Evolutionary conservation across 208 protist species (phyloP).

Genomic region (Trypanosoma grayi): DNA sequence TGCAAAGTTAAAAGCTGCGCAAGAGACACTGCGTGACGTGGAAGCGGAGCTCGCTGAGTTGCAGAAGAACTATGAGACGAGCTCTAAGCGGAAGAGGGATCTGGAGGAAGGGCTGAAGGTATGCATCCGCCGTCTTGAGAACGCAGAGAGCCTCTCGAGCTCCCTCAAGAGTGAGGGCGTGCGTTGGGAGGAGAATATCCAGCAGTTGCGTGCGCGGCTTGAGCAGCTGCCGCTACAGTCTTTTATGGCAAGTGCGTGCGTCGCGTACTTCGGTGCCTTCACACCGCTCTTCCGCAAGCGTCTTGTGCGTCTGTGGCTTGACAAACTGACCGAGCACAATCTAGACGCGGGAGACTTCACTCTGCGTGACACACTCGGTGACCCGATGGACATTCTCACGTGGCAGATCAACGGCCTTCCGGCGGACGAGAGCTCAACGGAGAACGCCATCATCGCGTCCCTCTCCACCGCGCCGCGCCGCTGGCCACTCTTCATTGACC

Average conservation of each 20-base stretch:
- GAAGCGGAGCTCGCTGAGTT: slow-evolving; percentile 91
- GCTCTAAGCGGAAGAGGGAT: slow-evolving; percentile 87
- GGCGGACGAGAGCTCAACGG: slow-evolving; percentile 95
- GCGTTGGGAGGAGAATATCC: slow-evolving; percentile 93
- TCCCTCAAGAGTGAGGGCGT: slow-evolving; percentile 93
- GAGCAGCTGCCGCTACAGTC: slow-evolving; percentile 90
- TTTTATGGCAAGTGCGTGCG: slow-evolving; percentile 93
- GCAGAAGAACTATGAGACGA: slow-evolving; percentile 86
- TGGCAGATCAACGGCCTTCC: slow-evolving; percentile 97
- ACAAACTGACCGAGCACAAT: slow-evolving; percentile 38
- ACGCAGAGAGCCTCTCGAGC: slow-evolving; percentile 94
- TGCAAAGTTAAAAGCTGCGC: slow-evolving; percentile 84
- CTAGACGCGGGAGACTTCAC: slow-evolving; percentile 63
- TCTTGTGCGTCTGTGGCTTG: slow-evolving; percentile 77
- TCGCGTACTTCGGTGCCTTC: slow-evolving; percentile 95
- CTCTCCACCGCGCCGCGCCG: slow-evolving; percentile 73
- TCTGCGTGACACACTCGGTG: slow-evolving; percentile 78
- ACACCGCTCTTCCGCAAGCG: slow-evolving; percentile 91
- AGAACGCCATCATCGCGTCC: slow-evolving; percentile 95
- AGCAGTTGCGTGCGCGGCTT: slow-evolving; percentile 59
- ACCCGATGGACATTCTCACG: slow-evolving; percentile 95
- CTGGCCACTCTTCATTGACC: slow-evolving; percentile 96
- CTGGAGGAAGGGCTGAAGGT: slow-evolving; percentile 84
- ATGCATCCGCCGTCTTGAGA: slow-evolving; percentile 88
- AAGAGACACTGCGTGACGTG: slow-evolving; percentile 87